Percentiles rank a stretch among this genome's conserved stretches.
Evolutionary conservation across 2,329 filamentous ascomycete genomes (phyloP).

Genomic region (Hymenoscyphus salicellus): DNA sequence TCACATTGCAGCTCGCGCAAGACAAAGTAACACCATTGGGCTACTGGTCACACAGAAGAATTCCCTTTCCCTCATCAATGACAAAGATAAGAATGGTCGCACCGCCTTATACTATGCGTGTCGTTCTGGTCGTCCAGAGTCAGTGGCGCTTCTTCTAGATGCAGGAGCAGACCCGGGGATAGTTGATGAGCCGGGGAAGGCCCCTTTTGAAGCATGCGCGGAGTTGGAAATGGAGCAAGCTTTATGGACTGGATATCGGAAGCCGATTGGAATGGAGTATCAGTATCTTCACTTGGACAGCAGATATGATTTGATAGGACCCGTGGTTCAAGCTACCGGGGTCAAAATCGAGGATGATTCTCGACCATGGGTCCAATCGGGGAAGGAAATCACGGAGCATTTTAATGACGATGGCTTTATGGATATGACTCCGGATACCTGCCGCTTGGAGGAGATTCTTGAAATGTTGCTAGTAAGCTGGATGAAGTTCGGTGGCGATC

Average conservation of each 20-base stretch:
- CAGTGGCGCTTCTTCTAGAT: neutral
- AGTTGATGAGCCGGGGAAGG: neutral
- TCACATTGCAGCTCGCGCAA: constrained; percentile 4
- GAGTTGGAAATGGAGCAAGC: neutral
- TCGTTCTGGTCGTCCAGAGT: neutral
- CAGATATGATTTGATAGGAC: no score
- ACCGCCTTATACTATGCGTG: constrained; percentile 3
- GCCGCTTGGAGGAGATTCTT: no score
- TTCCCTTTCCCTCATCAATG: neutral
- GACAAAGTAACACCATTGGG: constrained; percentile 1
- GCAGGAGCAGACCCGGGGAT: neutral
- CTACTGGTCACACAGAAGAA: neutral
- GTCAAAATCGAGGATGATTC: no score
- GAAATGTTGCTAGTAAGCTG: no score
- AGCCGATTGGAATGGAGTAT: no score
- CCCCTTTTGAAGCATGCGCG: constrained; percentile 2
- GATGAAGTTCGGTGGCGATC: no score
- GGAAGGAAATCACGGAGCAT: no score
- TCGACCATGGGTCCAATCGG: no score
- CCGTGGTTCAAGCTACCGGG: no score
- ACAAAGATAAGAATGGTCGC: neutral
- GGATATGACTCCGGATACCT: no score
- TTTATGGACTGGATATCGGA: neutral
- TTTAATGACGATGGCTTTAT: no score
- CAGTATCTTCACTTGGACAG: no score